Conservation (phyloP, 2,329 filamentous ascomycete species). For the Trichoderma breve region DNA sequence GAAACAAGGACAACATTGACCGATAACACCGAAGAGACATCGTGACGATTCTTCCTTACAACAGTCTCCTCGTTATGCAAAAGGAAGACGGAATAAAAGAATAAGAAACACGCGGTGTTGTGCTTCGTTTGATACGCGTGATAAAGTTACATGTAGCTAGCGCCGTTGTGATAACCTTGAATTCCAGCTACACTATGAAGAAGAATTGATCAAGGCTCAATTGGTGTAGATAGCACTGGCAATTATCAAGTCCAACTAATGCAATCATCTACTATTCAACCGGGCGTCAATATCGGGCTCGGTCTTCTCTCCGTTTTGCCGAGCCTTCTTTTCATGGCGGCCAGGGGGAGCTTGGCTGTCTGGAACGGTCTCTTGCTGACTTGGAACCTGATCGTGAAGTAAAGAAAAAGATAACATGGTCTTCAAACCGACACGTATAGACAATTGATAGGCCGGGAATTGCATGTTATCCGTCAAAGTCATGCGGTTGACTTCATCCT, state of each 20-base stretch:
- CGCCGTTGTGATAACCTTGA: background rate
- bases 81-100: background rate
- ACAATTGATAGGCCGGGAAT: background rate
- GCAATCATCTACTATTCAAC: background rate
- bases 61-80: background rate
- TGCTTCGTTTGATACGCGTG: background rate
- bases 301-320: background rate
- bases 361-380: background rate
- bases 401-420: background rate
- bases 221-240: background rate
- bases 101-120: too few species aligned
- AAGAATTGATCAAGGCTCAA: background rate
- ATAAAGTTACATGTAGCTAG: background rate
- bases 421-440: background rate
- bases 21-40: background rate
- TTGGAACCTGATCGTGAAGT: background rate
- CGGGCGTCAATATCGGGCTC: background rate
- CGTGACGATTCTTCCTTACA: accelerated
- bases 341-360: background rate
- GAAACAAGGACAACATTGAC: background rate
- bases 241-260: background rate
- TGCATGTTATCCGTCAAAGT: background rate
- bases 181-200: background rate
- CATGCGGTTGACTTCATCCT: background rate
- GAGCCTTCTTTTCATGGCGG: background rate